phyloP scores from a whole-genome alignment of 805 yeast species.

The Yamadazyma nakazawae region DNA sequence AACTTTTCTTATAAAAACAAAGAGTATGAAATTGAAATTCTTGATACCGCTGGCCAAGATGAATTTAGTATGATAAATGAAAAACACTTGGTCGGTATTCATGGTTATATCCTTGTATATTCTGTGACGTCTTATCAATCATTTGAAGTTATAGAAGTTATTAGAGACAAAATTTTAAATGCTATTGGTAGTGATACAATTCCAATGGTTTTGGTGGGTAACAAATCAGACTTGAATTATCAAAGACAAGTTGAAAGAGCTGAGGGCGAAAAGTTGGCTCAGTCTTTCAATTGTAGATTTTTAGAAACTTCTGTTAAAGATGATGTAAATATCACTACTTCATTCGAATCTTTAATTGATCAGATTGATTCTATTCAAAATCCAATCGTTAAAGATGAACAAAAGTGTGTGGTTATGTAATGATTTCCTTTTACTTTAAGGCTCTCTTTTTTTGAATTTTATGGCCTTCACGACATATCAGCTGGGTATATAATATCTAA shows the following conservation, averaged over 20 bases:
- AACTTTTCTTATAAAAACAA: conserved; percentile 64
- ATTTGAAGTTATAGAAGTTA: conserved; percentile 70
- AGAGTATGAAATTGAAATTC: conserved; percentile 76
- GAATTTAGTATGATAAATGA: conserved; percentile 79
- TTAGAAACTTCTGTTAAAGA: conserved; percentile 50
- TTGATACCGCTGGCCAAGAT: conserved; percentile 94
- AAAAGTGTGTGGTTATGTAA: conserved; percentile 45
- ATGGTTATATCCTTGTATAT: conserved; percentile 79
- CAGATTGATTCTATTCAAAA: conserved; percentile 62
- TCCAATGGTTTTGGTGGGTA: conserved; percentile 60
- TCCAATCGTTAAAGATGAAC: conserved; percentile 43
- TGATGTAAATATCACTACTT: conserved; percentile 43
- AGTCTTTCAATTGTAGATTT: conserved; percentile 42
- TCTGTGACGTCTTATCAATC: conserved; percentile 76
- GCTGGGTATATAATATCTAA: neutral
- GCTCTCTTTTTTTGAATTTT: neutral
- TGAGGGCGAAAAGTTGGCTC: conserved; percentile 48
- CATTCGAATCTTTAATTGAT: conserved; percentile 58
- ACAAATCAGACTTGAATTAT: conserved; percentile 63
- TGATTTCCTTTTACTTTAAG: neutral
- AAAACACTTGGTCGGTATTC: conserved; percentile 74
- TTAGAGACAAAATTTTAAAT: conserved; percentile 81
- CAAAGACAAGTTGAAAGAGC: conserved; percentile 60
- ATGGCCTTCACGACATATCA: neutral
- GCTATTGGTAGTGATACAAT: conserved; percentile 49